Base-by-base conservation (phyloP, 441 rosid genomes). In the Erodium chrysanthum region DNA sequence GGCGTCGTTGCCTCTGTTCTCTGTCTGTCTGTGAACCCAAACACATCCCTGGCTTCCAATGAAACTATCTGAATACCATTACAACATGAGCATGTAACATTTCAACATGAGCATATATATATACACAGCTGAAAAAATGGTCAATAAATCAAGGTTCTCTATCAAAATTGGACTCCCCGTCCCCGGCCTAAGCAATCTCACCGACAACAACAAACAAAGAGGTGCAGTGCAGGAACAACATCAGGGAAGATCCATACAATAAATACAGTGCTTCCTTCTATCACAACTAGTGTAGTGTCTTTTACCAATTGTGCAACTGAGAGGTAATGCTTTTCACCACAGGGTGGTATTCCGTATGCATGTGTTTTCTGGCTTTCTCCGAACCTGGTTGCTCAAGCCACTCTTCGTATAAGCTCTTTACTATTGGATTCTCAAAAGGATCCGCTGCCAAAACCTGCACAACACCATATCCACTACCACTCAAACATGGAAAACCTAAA, bases 371-470 rank as follows among this genome's bases (percentile, higher is more conserved):
- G 0, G 97, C 93, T 73, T 82, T 83, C 71, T 79, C 78, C 0
- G 96, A 93, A 70, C 97, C 93, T 35, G 97, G 96, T 58, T 84
- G 84, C 62, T 74, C 87, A 67, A 91, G 97, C 98, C 96, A 91
- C 69, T 93, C 96, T 0, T 85, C 86, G 50, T 85, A 88, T 56
- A 91, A 42, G 64, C 80, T 67, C 75, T 80, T 86, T 14, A 91
- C 93, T 48, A 81, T 78, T 50, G 87, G 92, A 77, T 89, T 91
- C 74, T 82, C 75, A 71, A 80, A 88, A 35, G 98, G 96, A 83
- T 93, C 86, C 14, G 85, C 74, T 56, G 66, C 81, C 81, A 79
- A 42, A 71, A 85, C 83, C 97, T 93, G 74, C 35, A 37, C 23
- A 48, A 27, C 69, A 56, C 64, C 29, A 27, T 3, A 27, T 33